Evolutionary conservation across 768 basidiomycete genomes (phyloP).

Genomic region (Suillus cothurnatus): DNA sequence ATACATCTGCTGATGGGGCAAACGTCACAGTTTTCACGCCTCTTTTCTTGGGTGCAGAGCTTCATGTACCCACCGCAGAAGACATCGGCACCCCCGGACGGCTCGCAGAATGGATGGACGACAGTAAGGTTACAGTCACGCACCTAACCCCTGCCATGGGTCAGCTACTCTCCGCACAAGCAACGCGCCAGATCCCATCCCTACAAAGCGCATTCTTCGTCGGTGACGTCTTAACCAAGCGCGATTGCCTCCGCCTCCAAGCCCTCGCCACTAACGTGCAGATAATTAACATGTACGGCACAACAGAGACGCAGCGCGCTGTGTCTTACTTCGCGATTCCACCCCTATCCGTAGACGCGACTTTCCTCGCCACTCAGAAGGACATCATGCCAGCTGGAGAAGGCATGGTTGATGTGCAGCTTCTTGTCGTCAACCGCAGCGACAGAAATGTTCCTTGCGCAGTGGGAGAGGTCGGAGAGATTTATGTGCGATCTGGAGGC

Average conservation of each 20-base stretch:
- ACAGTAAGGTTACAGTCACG: constrained; percentile 88
- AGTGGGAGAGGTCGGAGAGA: constrained; percentile 96
- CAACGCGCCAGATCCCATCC: constrained; percentile 79
- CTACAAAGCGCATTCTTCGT: constrained; percentile 96
- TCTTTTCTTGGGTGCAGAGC: constrained; percentile 92
- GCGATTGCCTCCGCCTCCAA: constrained; percentile 94
- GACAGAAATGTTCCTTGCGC: constrained; percentile 87
- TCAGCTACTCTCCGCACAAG: constrained; percentile 91
- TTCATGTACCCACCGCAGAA: constrained; percentile 95
- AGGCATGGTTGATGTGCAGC: constrained; percentile 98
- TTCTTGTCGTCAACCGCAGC: constrained; percentile 91
- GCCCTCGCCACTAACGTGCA: constrained; percentile 88
- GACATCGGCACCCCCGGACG: constrained; percentile 97
- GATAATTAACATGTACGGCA: constrained; percentile 99
- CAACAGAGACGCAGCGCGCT: constrained; percentile 98
- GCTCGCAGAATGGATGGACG: constrained; percentile 98
- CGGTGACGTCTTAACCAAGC: constrained; percentile 98
- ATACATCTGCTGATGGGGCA: constrained; percentile 11
- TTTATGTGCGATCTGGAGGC: constrained; percentile 96
- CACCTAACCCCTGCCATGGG: constrained; percentile 99
- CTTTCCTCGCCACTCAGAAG: constrained; percentile 92
- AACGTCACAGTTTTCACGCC: constrained; percentile 86
- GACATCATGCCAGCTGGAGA: constrained; percentile 97
- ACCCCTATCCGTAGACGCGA: constrained; percentile 76
- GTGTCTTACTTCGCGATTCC: constrained; percentile 97